Conservation (phyloP, 2,329 filamentous ascomycete genomes). For the Beauveria rudraprayagi region DNA sequence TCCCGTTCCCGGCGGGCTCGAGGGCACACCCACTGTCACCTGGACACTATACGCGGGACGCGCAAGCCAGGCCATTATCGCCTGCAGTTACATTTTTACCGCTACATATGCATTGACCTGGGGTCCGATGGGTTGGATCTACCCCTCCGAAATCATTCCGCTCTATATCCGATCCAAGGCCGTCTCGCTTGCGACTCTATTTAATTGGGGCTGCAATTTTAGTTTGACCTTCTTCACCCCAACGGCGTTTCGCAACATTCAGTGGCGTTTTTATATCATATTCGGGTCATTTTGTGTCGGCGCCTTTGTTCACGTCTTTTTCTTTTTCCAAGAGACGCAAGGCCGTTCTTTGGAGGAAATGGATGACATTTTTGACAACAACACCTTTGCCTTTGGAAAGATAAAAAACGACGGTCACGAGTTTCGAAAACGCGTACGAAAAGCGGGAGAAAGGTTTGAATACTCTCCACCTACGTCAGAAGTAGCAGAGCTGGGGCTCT, state of each 20-base stretch:
- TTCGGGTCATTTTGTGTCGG: conserved; percentile 14
- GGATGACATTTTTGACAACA: conserved; percentile 14
- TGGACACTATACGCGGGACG: conserved; percentile 18
- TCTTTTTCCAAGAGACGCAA: conserved; percentile 14
- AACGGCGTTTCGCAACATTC: conserved; percentile 20
- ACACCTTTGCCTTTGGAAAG: conserved; percentile 14
- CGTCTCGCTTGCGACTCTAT: conserved; percentile 33
- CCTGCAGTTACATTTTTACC: conserved; percentile 55
- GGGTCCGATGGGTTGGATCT: conserved; percentile 39
- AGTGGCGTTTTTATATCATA: conserved; percentile 16
- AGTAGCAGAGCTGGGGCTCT: conserved; percentile 8
- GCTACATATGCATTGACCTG: conserved; percentile 35
- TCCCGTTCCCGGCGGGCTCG: conserved; percentile 32
- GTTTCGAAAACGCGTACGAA: conserved; percentile 6
- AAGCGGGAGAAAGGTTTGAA: conserved; percentile 6
- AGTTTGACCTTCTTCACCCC: conserved; percentile 26
- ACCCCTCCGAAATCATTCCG: conserved; percentile 39
- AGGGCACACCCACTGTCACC: conserved; percentile 29
- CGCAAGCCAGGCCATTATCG: conserved; percentile 53
- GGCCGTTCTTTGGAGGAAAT: conserved; percentile 13
- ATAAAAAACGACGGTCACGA: conserved; percentile 7
- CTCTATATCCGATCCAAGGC: conserved; percentile 35
- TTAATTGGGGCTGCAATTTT: conserved; percentile 28
- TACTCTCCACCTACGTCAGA: conserved; percentile 11
- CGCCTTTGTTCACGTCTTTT: conserved; percentile 13